phyloP scores from a whole-genome alignment of 352 stramenopile species.

The Pseudoperonospora humuli region DNA sequence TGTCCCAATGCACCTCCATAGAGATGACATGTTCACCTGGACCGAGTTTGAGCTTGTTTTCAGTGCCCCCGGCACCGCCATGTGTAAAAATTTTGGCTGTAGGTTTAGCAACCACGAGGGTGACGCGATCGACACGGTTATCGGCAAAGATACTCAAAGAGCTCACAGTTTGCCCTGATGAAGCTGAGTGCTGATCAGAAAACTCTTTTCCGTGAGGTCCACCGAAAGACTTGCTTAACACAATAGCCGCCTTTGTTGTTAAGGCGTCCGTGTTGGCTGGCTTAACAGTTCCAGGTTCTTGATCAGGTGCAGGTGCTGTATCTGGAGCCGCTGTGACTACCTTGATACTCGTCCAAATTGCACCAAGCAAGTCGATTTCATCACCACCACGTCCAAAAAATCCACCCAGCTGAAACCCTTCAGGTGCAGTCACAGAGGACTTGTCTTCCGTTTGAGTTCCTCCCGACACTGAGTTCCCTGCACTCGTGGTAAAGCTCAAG shows the following conservation, averaged over 20 bases:
- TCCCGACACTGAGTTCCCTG: background rate
- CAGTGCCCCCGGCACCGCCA: conserved; percentile 11
- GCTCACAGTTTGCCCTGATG: conserved; percentile 18
- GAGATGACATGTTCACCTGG: conserved; percentile 11
- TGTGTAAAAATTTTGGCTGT: conserved; percentile 17
- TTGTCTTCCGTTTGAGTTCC: background rate
- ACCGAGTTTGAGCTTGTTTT: conserved; percentile 6
- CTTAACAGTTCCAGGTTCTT: too few species aligned
- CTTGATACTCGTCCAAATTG: too few species aligned
- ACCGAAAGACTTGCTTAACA: too few species aligned
- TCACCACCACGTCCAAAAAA: conserved; percentile 7
- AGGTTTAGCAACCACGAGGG: conserved; percentile 4
- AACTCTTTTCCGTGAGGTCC: conserved; percentile 35
- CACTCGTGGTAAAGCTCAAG: conserved; percentile 1
- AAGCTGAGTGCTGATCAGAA: conserved; percentile 24
- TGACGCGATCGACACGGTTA: conserved; percentile 19
- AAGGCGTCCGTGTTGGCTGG: too few species aligned
- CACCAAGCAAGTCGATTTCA: conserved; percentile 3
- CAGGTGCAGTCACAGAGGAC: background rate
- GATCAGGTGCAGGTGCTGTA: too few species aligned
- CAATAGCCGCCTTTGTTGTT: too few species aligned
- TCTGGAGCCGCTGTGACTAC: too few species aligned
- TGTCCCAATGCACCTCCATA: conserved; percentile 8
- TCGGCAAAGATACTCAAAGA: conserved; percentile 14
- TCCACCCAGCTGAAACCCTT: conserved; percentile 2